Percentiles rank a stretch among this genome's conserved stretches.
phyloP scores from a whole-genome alignment of 495 filamentous ascomycete genomes.

The Trichoderma erinaceum region DNA sequence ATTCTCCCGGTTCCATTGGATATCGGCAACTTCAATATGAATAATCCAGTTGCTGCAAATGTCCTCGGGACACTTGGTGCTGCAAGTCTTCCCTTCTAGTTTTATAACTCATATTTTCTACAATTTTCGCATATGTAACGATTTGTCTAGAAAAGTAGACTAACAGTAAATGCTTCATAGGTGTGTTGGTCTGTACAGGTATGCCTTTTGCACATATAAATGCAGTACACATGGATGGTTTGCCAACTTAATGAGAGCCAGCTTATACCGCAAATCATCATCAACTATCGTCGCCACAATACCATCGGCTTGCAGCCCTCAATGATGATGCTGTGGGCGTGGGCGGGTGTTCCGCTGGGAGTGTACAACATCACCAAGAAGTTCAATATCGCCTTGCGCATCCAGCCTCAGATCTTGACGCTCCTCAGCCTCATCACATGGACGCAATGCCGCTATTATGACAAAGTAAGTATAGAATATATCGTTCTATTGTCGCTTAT shows the following conservation, averaged over 20 bases:
- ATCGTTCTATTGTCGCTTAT: background rate
- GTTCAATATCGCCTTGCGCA: slow-evolving; percentile 53
- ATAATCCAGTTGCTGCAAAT: slow-evolving; percentile 49
- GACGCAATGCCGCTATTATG: slow-evolving; percentile 60
- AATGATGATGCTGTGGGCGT: slow-evolving; percentile 65
- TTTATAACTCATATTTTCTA: background rate
- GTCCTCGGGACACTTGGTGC: slow-evolving; percentile 52
- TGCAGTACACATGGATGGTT: background rate
- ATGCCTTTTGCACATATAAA: slow-evolving; percentile 20
- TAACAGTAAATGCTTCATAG: background rate
- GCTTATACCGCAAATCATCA: slow-evolving; percentile 59
- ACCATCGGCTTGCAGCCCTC: slow-evolving; percentile 53
- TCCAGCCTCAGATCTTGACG: slow-evolving; percentile 59
- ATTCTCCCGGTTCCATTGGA: background rate
- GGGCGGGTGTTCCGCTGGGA: slow-evolving; percentile 56
- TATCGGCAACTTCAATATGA: slow-evolving; percentile 31
- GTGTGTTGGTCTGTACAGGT: slow-evolving; percentile 22
- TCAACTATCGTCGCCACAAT: slow-evolving; percentile 57
- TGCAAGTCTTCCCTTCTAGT: slow-evolving; percentile 28
- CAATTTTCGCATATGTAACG: background rate
- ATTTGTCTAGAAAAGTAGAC: background rate
- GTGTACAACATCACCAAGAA: slow-evolving; percentile 58
- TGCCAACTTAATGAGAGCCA: slow-evolving; percentile 23
- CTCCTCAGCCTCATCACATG: slow-evolving; percentile 56
- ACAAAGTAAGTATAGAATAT: slow-evolving; percentile 30